Conservation (phyloP, 495 filamentous ascomycete species). For the Trichoderma orchidacearum region DNA sequence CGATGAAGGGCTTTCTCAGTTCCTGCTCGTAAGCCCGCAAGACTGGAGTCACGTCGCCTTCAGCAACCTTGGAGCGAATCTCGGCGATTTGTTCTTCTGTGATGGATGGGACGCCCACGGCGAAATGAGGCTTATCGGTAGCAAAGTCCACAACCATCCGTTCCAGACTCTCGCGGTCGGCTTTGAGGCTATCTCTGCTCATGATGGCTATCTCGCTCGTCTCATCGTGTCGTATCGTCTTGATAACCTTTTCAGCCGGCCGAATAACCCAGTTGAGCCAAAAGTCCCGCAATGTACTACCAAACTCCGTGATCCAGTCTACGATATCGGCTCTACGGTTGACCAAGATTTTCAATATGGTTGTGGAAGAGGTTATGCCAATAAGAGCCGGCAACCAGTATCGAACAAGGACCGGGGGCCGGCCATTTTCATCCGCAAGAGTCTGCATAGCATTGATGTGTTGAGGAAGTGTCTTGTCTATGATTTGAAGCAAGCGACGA, state of each 20-base stretch:
- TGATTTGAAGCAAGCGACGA: conserved; percentile 51
- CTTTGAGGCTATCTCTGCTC: conserved; percentile 78
- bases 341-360: conserved; percentile 59
- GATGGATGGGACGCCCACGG: conserved; percentile 23
- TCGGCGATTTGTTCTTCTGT: conserved; percentile 49
- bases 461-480: conserved; percentile 44
- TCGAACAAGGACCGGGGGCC: conserved; percentile 59
- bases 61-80: conserved; percentile 63
- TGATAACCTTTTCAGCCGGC: conserved; percentile 66
- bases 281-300: conserved; percentile 69
- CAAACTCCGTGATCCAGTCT: conserved; percentile 63
- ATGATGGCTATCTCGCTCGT: conserved; percentile 89
- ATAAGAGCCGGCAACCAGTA: conserved; percentile 72
- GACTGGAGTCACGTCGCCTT: conserved; percentile 87
- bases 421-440: conserved; percentile 47
- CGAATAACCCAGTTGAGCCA: conserved; percentile 93
- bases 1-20: conserved; percentile 61
- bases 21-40: conserved; percentile 84
- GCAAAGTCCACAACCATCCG: conserved; percentile 97
- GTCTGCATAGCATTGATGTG: conserved; percentile 37
- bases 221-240: conserved; percentile 83
- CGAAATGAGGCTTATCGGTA: conserved; percentile 50
- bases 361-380: conserved; percentile 64
- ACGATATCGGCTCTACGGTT: conserved; percentile 59
- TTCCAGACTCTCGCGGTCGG: conserved; percentile 82